Percentiles rank a stretch among this genome's conserved stretches.
Conservation (phyloP, 2,329 filamentous ascomycete genomes). For the Chrysosporium keratinophilum region DNA sequence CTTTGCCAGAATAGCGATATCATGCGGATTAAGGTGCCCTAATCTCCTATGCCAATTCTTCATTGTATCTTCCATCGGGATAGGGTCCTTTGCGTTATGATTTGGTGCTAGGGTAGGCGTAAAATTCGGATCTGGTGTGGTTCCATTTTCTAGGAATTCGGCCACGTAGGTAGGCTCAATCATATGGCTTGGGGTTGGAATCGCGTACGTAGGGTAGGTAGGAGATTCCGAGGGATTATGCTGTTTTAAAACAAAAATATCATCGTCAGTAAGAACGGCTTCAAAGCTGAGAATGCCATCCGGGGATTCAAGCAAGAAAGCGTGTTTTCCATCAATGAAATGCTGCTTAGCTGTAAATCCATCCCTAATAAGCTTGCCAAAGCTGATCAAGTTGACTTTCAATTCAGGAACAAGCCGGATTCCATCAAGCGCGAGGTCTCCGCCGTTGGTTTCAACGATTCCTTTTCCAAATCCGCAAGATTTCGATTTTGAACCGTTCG, state of each 20-base stretch:
- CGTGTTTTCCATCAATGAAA: background rate
- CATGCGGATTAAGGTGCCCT: slow-evolving; percentile 1
- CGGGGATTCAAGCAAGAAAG: background rate
- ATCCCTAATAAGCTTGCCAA: background rate
- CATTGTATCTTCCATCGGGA: background rate
- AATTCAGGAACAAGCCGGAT: background rate
- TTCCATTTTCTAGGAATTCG: background rate
- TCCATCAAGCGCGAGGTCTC: background rate
- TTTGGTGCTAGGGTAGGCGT: background rate
- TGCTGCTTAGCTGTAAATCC: background rate
- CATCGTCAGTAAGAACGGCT: background rate
- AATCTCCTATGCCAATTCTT: background rate
- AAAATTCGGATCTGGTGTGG: background rate
- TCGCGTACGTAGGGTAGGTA: background rate
- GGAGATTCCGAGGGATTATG: no score
- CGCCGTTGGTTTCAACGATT: background rate
- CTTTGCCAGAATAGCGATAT: background rate
- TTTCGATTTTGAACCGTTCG: background rate
- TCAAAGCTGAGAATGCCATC: background rate
- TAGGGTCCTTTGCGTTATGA: background rate
- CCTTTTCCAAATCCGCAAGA: background rate
- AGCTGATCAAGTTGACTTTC: background rate
- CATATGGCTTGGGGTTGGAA: background rate
- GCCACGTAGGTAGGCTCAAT: background rate
- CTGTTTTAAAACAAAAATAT: background rate